Base-by-base conservation (phyloP, 2,329 filamentous ascomycete genomes). In the Mycosphaerelloides madeirae region DNA sequence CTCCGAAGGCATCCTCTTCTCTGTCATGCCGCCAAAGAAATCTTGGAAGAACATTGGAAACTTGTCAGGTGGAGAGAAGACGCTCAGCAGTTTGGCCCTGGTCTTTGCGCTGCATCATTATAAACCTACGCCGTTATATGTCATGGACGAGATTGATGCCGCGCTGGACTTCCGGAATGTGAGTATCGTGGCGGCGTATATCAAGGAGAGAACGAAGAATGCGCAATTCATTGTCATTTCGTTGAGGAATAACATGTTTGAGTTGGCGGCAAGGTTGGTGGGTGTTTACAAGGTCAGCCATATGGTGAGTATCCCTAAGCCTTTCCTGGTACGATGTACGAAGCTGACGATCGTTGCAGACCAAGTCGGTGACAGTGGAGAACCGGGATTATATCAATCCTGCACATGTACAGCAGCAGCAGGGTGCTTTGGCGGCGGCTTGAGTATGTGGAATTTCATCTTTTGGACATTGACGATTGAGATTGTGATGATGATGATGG, bases 281-380 rank as follows among this genome's bases (percentile, higher is more conserved):
- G 94, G 94, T 56, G 93, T 98, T 44, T 98, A 98, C 76, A 98
- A 98, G 76, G 93, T 98, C 65, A 97, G 95, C 69, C 91, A 98
- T 68, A 98, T 97, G 81, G 75, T 77, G 62, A 62, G 73, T 63
- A 4, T 38, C 39, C 36, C 13, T n/a, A n/a, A 14, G 32, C 18
- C 22, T 15, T 35, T 29, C 12, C 13, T 6, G n/a, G n/a, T 18
- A 6, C 16, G 4, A 20, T 22, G 18, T 19, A n/a, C 8, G 28
- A 20, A 15, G 15, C 43, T 54, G 37, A 52, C 35, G 6, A 7
- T 39, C 18, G n/a, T 37, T 31, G 3, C 53, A 75, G 72, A 76
- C 73, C 15, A 75, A 75, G 63, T 74, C 71, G 59, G 73, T 75
- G 2, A 75, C 72, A 11, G 68, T 76, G 18, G 73, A 76, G 52